phyloP scores from a whole-genome alignment of 2,329 filamentous ascomycete genomes.

The Aspergillaceae sp. region DNA sequence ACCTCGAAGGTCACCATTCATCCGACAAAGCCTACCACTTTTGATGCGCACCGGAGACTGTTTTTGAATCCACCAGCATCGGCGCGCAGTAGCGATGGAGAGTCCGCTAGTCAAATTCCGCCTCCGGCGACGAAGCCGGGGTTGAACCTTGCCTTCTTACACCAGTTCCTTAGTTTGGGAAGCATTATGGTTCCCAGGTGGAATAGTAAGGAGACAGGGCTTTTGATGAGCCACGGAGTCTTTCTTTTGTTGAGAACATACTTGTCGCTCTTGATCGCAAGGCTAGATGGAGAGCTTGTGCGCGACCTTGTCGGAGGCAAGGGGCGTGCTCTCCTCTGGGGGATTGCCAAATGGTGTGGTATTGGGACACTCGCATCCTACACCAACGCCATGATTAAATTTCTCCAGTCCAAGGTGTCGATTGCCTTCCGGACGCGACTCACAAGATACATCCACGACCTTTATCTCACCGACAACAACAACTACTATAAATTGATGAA shows the following conservation, averaged over 20 bases:
- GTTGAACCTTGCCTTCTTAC: conserved; percentile 87
- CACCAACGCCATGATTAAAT: conserved; percentile 99
- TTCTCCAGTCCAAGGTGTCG: conserved; percentile 91
- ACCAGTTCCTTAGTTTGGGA: conserved; percentile 91
- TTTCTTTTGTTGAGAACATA: conserved; percentile 92
- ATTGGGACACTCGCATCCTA: conserved; percentile 91
- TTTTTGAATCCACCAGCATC: conserved; percentile 87
- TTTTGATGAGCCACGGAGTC: conserved; percentile 77
- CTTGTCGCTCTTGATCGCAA: conserved; percentile 82
- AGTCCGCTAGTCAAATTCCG: conserved; percentile 56
- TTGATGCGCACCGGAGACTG: conserved; percentile 87
- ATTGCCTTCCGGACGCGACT: conserved; percentile 94
- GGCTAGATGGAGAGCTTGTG: conserved; percentile 91
- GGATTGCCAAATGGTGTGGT: conserved; percentile 89
- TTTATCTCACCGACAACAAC: conserved; percentile 88
- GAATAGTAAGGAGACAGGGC: conserved; percentile 88
- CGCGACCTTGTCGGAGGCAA: conserved; percentile 93
- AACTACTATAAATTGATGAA: conserved; percentile 96
- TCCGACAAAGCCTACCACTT: conserved; percentile 84
- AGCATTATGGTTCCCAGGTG: conserved; percentile 97
- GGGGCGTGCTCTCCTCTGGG: conserved; percentile 77
- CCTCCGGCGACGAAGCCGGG: conserved; percentile 87
- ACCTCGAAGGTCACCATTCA: conserved; percentile 88
- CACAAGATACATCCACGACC: conserved; percentile 91
- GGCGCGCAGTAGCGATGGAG: conserved; percentile 63